Evolutionary conservation across 179 eudicot species (phyloP).

Genomic region (Silene coronaria): DNA sequence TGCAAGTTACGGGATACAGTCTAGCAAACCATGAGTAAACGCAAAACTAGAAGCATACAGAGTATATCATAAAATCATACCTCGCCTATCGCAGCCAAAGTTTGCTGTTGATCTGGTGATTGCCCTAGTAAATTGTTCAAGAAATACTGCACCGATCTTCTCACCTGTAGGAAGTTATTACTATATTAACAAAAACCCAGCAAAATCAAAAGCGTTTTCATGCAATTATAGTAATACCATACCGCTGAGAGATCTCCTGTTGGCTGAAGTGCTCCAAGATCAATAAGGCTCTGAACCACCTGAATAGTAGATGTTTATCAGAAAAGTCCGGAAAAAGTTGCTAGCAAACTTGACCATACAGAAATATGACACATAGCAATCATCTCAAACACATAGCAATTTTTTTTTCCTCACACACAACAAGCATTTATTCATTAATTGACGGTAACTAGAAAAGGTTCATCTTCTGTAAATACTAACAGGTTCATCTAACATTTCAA

Average conservation of each 20-base stretch:
- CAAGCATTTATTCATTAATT: no score
- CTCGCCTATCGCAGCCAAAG: slow-evolving; percentile 95
- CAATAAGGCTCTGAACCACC: slow-evolving; percentile 81
- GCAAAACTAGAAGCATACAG: background rate
- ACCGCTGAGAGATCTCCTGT: slow-evolving; percentile 94
- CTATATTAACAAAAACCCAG: background rate
- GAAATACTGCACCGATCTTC: slow-evolving; percentile 88
- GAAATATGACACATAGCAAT: no score
- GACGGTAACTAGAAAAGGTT: no score
- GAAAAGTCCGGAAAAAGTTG: background rate
- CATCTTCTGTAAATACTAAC: no score
- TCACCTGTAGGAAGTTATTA: slow-evolving; percentile 47
- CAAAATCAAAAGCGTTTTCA: background rate
- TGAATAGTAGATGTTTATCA: slow-evolving; percentile 29
- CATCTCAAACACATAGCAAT: no score
- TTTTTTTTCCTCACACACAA: no score
- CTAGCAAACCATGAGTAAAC: background rate
- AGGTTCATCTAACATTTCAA: no score
- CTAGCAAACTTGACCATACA: no score
- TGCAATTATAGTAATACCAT: slow-evolving; percentile 24
- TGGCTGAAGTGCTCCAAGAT: slow-evolving; percentile 96
- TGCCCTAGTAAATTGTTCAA: slow-evolving; percentile 82
- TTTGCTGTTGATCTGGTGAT: slow-evolving; percentile 89
- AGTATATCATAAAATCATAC: slow-evolving; percentile 34
- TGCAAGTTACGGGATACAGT: background rate